Evolutionary conservation across 148 eudicot genomes (phyloP).

Genomic region (Beta vulgaris): DNA sequence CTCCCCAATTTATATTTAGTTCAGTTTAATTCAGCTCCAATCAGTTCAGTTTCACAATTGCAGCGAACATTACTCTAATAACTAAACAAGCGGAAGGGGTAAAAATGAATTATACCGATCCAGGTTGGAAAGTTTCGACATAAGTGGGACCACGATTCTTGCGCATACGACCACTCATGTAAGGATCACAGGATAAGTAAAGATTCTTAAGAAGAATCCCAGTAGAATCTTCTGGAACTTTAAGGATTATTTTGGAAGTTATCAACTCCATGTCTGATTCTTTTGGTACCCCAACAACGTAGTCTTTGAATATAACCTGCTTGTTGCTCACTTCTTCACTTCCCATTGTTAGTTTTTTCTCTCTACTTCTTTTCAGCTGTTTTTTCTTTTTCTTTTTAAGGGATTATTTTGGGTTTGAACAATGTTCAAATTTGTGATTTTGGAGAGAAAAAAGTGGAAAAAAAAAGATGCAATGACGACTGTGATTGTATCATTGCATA

Average conservation of each 20-base stretch:
- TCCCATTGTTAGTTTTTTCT: slow-evolving; percentile 8
- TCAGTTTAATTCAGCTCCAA: no score
- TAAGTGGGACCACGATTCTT: slow-evolving; percentile 28
- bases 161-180: slow-evolving; percentile 42
- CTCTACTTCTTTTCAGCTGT: neutral
- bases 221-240: slow-evolving; percentile 35
- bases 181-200: slow-evolving; percentile 54
- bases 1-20: no score
- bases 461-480: no score
- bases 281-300: slow-evolving; percentile 44
- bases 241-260: slow-evolving; percentile 19
- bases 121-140: slow-evolving; percentile 31
- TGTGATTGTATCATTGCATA: no score
- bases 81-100: neutral
- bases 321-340: slow-evolving; percentile 41
- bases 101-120: slow-evolving; percentile 22
- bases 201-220: slow-evolving; percentile 46
- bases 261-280: slow-evolving; percentile 40
- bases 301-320: slow-evolving; percentile 38
- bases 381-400: neutral
- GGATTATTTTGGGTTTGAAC: neutral
- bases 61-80: neutral
- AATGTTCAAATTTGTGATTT: no score
- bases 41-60: no score
- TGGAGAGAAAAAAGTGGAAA: no score